Conservation (phyloP, 2,329 filamentous ascomycete species). For the Diplodia corticola region DNA sequence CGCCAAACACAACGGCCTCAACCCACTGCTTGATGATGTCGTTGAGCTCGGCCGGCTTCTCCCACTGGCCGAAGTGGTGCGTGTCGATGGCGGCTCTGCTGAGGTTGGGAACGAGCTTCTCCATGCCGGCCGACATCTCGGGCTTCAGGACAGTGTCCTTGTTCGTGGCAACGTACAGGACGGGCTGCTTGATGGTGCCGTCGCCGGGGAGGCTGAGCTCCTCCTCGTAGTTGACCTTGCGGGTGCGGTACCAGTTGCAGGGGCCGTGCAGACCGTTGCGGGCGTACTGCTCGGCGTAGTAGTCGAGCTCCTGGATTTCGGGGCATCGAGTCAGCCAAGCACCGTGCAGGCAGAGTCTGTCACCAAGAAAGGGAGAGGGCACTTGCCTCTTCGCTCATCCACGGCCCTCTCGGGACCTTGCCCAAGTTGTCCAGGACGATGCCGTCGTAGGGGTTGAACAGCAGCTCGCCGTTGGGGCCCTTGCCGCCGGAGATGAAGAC, state of each 20-base stretch:
- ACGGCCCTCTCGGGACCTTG: conserved; percentile 55
- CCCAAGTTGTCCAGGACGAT: conserved; percentile 63
- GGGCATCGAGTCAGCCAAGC: neutral
- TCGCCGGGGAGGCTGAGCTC: conserved; percentile 54
- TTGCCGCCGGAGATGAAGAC: conserved; percentile 68
- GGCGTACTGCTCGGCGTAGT: conserved; percentile 72
- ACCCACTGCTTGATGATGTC: conserved; percentile 67
- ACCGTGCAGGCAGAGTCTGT: neutral
- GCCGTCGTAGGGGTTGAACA: conserved; percentile 63
- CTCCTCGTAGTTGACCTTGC: conserved; percentile 72
- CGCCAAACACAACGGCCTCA: conserved; percentile 53
- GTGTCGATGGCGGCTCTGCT: conserved; percentile 66
- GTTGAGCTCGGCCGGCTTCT: conserved; percentile 72
- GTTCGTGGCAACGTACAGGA: conserved; percentile 72
- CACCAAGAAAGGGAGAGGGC: neutral
- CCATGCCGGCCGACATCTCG: conserved; percentile 71
- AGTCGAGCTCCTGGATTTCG: conserved; percentile 62
- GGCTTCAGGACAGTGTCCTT: conserved; percentile 73
- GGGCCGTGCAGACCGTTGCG: conserved; percentile 74
- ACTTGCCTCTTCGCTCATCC: conserved; percentile 63
- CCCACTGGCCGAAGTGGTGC: conserved; percentile 80
- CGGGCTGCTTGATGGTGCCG: conserved; percentile 47
- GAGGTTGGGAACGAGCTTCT: conserved; percentile 63
- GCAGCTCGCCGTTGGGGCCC: conserved; percentile 55
- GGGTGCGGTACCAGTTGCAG: conserved; percentile 82